phyloP scores from a whole-genome alignment of 1,284 basidiomycete species.

The Thecaphora thlaspeos region DNA sequence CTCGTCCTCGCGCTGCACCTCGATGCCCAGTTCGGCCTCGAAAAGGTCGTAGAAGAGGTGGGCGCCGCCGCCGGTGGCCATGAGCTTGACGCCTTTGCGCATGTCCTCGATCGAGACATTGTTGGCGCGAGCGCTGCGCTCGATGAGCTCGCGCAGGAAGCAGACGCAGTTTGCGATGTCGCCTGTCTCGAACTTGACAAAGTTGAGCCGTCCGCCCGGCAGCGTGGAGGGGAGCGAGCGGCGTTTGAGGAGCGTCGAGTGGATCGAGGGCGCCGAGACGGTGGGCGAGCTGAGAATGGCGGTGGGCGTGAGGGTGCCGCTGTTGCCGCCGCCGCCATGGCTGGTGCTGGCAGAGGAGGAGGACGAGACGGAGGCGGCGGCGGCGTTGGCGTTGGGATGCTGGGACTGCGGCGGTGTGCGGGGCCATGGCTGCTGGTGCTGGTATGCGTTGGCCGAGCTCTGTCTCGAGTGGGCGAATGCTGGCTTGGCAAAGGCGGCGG shows the following conservation, averaged over 20 bases:
- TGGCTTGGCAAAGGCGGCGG: no score
- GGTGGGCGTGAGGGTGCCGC: constrained; percentile 46
- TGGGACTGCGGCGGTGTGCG: constrained; percentile 33
- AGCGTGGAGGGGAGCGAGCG: constrained; percentile 48
- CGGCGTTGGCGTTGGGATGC: no score
- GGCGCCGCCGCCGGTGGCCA: constrained; percentile 96
- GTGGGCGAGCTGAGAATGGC: constrained; percentile 32
- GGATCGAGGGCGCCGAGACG: constrained; percentile 34
- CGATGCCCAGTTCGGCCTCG: constrained; percentile 72
- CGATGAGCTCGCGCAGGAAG: constrained; percentile 85
- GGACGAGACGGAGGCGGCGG: no score
- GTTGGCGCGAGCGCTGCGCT: constrained; percentile 81
- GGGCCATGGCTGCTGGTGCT: constrained; percentile 6
- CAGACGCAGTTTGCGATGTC: constrained; percentile 76
- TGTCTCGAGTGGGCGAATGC: constrained; percentile 42
- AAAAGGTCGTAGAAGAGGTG: constrained; percentile 90
- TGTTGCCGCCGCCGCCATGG: constrained; percentile 9
- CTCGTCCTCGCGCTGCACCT: constrained; percentile 86
- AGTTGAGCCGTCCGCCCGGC: constrained; percentile 92
- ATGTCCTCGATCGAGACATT: constrained; percentile 85
- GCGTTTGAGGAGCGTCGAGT: constrained; percentile 42
- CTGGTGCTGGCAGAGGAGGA: constrained; percentile 7
- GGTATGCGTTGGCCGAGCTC: constrained; percentile 12
- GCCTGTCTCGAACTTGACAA: constrained; percentile 93
- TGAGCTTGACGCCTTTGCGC: constrained; percentile 89